A percentile compares a stretch with the other conserved stretches of the same genome.
Conservation (phyloP, 1,284 basidiomycete species). For the Ustilago sp. region DNA sequence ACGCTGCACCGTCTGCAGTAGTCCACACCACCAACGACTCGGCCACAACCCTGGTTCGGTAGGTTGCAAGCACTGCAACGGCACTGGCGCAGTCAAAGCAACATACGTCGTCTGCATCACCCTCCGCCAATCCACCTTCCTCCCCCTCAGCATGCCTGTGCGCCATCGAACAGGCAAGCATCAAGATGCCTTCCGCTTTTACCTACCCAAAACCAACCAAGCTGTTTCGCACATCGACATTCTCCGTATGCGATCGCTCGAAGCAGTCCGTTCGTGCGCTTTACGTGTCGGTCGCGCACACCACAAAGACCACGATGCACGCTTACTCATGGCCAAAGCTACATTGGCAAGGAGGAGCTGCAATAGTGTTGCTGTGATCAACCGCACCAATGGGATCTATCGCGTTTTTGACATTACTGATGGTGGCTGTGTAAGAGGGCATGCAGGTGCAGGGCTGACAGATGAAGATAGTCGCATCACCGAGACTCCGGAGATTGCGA, state of each 20-base stretch:
- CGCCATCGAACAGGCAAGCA: slow-evolving; percentile 29
- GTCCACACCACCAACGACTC: slow-evolving; percentile 11
- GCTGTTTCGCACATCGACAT: slow-evolving; percentile 83
- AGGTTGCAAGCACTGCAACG: slow-evolving; percentile 28
- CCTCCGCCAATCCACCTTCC: slow-evolving; percentile 37
- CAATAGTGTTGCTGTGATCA: slow-evolving; percentile 78
- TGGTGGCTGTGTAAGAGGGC: slow-evolving; percentile 78
- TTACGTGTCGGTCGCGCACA: slow-evolving; percentile 79
- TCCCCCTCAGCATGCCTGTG: slow-evolving; percentile 37
- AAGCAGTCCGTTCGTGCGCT: slow-evolving; percentile 72
- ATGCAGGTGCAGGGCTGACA: slow-evolving; percentile 73
- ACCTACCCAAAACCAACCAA: slow-evolving; percentile 74
- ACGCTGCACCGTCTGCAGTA: slow-evolving; percentile 28
- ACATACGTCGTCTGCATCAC: slow-evolving; percentile 50
- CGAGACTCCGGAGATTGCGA: slow-evolving; percentile 72
- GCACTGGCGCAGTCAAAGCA: slow-evolving; percentile 27
- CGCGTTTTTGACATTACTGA: slow-evolving; percentile 76
- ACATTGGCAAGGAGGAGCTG: slow-evolving; percentile 73
- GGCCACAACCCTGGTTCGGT: neutral
- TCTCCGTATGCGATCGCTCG: slow-evolving; percentile 75
- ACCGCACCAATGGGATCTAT: slow-evolving; percentile 76
- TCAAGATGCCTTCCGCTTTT: slow-evolving; percentile 75
- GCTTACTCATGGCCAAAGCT: slow-evolving; percentile 74
- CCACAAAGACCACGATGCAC: slow-evolving; percentile 79
- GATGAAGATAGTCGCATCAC: slow-evolving; percentile 69